Base-by-base conservation (phyloP, 1,284 basidiomycete genomes). In the Rhizopogon parksii region DNA sequence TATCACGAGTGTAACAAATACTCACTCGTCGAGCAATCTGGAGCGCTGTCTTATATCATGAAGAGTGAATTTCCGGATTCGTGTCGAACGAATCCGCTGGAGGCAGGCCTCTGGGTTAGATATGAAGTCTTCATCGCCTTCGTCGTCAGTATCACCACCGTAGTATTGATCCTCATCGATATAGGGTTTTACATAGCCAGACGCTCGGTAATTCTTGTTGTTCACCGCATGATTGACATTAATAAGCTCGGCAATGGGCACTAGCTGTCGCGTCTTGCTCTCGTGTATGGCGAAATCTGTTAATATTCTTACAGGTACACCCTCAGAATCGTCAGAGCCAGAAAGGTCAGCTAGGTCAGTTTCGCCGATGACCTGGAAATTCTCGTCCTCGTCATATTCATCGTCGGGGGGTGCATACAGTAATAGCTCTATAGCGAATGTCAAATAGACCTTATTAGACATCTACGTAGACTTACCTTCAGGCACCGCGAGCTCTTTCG, bases 301-400 rank as follows among this genome's bases (percentile, higher is more conserved):
- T 14, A 85, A 65, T 3, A 73, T 52, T 2, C 82, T 74, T 34
- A 85, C 67, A 14, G 80, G 80, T n/a, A 82, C 60, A 9, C 65
- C 65, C 34, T 64, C 59, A 32, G 65, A 65, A 4, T 65, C 59
- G 34, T 61, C 60, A 30, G 52, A 49, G 5, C 54, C 55, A 12
- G 47, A 45, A 7, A 55, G 54, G 39, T 68, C 68, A n/a, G 52
- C 40, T n/a, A 53, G 50, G 35, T 59, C 56, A 2, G 64, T 57
- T 54, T 70, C 67, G 35, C 65, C 61, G 17, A 70, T 69, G 45
- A 70, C 55, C 51, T 68, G 63, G 6, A 68, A 43, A 38, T 64
- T 51, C 11, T 59, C 55, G 3, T 55, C 59, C 45, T 67, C 61
- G 35, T 48, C 46, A 35, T 68, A 63, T 51, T 68, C 65, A 27